Conservation (phyloP, 2,329 filamentous ascomycete species). For the Botrytis deweyae region DNA sequence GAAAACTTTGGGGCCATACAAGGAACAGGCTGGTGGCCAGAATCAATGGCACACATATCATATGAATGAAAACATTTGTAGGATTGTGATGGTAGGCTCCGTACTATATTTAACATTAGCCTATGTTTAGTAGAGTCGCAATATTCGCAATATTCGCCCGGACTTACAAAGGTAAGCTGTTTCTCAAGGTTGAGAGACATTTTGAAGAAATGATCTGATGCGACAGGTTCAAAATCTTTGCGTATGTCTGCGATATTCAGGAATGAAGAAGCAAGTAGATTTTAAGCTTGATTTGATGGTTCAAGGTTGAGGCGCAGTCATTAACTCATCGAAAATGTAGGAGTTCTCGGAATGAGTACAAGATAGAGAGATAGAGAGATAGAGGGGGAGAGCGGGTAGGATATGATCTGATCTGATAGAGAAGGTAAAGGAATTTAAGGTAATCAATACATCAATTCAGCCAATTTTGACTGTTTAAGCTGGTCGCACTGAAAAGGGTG, state of each 20-base stretch:
- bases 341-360: neutral
- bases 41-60: constrained; percentile 75
- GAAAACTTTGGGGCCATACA: constrained; percentile 46
- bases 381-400: neutral
- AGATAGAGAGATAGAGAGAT: neutral
- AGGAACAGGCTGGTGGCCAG: constrained; percentile 69
- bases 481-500: neutral
- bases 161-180: constrained; percentile 76
- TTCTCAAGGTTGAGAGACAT: constrained; percentile 78
- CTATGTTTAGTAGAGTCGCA: neutral
- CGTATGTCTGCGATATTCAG: neutral
- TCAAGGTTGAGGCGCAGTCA: constrained; percentile 5
- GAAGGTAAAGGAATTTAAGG: neutral
- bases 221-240: neutral
- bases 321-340: constrained; percentile 9
- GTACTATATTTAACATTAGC: constrained; percentile 56
- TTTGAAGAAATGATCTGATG: constrained; percentile 16
- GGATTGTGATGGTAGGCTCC: constrained; percentile 79
- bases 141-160: constrained; percentile 17
- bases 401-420: neutral
- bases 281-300: neutral
- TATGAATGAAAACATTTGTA: constrained; percentile 76
- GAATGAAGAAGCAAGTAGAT: neutral
- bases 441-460: constrained; percentile 10
- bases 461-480: neutral